Percentiles rank a stretch among this genome's conserved stretches.
Evolutionary conservation across 1,284 basidiomycete genomes (phyloP).

Genomic region (Trichosporon sp.): DNA sequence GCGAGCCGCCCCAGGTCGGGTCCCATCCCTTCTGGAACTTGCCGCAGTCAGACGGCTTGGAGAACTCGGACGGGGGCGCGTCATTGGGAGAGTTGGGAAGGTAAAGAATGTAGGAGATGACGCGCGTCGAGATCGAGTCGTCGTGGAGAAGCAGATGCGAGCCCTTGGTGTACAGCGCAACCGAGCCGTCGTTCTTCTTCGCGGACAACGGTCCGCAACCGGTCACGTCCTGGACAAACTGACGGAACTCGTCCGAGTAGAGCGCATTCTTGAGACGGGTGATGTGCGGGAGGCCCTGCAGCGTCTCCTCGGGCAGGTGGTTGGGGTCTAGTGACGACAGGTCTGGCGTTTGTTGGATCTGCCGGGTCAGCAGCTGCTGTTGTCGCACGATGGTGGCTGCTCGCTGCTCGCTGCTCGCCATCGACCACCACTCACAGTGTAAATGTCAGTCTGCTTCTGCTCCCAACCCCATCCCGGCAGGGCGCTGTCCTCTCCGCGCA

Average conservation of each 20-base stretch:
- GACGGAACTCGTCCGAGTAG: conserved; percentile 79
- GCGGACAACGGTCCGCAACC: conserved; percentile 89
- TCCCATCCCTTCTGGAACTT: conserved; percentile 58
- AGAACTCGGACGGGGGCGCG: conserved; percentile 42
- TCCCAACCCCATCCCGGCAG: conserved; percentile 65
- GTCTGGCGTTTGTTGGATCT: conserved; percentile 98
- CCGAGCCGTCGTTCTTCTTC: conserved; percentile 91
- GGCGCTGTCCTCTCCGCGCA: conserved; percentile 44
- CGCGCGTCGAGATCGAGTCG: conserved; percentile 93
- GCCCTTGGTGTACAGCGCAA: conserved; percentile 80
- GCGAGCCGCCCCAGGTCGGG: conserved; percentile 83
- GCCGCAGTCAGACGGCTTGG: conserved; percentile 33
- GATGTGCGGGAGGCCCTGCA: conserved; percentile 71
- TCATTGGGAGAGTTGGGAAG: conserved; percentile 76
- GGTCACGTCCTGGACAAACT: conserved; percentile 80
- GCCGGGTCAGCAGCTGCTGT: background rate
- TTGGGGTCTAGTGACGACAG: conserved; percentile 79
- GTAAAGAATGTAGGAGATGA: conserved; percentile 96
- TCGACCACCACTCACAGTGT: conserved; percentile 64
- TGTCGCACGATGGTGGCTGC: background rate
- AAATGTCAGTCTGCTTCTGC: conserved; percentile 98
- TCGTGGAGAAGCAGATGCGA: conserved; percentile 96
- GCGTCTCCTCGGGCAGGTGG: conserved; percentile 56
- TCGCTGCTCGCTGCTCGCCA: background rate
- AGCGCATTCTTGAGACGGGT: conserved; percentile 83